Percentiles rank a stretch among this genome's conserved stretches.
phyloP scores from a whole-genome alignment of 495 filamentous ascomycete species.

The Penicillium parvum region DNA sequence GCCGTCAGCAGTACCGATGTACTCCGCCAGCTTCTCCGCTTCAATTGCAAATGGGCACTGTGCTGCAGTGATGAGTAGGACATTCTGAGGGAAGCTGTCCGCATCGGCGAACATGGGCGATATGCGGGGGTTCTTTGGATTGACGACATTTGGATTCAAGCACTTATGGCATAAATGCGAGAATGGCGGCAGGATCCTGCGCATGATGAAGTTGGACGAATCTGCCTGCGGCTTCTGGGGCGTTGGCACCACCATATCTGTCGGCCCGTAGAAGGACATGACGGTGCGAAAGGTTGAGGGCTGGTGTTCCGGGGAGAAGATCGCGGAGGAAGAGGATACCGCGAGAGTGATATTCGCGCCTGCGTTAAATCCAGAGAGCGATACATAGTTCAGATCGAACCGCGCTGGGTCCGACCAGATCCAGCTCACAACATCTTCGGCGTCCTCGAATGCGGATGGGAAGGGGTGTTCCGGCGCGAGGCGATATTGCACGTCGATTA shows the following conservation, averaged over 20 bases:
- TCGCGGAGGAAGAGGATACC: conserved; percentile 27
- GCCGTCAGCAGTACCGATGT: conserved; percentile 23
- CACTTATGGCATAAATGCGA: conserved; percentile 32
- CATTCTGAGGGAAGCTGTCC: conserved; percentile 31
- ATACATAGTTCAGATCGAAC: conserved; percentile 32
- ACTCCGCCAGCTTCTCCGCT: conserved; percentile 39
- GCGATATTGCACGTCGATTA: conserved; percentile 63
- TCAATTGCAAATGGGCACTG: conserved; percentile 39
- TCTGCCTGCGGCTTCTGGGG: conserved; percentile 24
- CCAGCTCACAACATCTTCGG: conserved; percentile 41
- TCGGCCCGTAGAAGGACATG: conserved; percentile 38
- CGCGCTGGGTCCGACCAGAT: conserved; percentile 27
- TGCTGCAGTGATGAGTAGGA: conserved; percentile 41
- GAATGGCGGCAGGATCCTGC: conserved; percentile 19
- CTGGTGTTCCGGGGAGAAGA: conserved; percentile 15
- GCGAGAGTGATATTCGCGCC: conserved; percentile 42
- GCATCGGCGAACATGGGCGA: conserved; percentile 36
- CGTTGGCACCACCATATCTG: conserved; percentile 28
- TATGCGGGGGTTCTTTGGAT: conserved; percentile 34
- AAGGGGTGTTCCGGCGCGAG: conserved; percentile 75
- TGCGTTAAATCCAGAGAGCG: conserved; percentile 44
- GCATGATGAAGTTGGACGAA: conserved; percentile 25
- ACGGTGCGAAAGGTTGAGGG: conserved; percentile 26
- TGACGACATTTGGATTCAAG: conserved; percentile 15
- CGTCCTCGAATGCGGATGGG: conserved; percentile 70